Evolutionary conservation across 768 basidiomycete species (phyloP).

Genomic region (Podaxis carcinomalis): DNA sequence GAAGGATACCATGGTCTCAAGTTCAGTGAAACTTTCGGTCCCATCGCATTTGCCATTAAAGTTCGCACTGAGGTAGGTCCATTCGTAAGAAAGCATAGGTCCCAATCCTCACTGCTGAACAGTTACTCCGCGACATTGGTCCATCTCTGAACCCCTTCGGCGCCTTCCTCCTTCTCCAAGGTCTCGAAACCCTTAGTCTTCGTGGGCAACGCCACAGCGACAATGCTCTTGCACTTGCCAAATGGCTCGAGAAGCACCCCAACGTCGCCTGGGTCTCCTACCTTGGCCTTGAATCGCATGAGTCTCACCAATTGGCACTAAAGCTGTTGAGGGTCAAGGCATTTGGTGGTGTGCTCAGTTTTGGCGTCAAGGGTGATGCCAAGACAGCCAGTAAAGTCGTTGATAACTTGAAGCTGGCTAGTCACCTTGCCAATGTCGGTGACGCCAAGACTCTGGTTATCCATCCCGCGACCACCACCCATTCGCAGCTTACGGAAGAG

Average conservation of each 20-base stretch:
- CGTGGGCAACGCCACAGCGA: slow-evolving; percentile 67
- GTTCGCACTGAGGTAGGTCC: slow-evolving; percentile 46
- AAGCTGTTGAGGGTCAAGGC: slow-evolving; percentile 47
- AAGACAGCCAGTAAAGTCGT: slow-evolving; percentile 55
- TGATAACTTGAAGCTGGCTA: slow-evolving; percentile 66
- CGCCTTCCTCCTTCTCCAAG: slow-evolving; percentile 74
- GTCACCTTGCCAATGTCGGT: slow-evolving; percentile 69
- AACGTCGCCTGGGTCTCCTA: slow-evolving; percentile 77
- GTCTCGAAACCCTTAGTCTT: slow-evolving; percentile 72
- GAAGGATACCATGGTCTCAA: slow-evolving; percentile 74
- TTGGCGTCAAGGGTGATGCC: slow-evolving; percentile 64
- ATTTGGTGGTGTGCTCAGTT: slow-evolving; percentile 74
- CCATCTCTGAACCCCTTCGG: slow-evolving; percentile 65
- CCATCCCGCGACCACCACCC: slow-evolving; percentile 75
- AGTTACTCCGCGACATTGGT: slow-evolving; percentile 66
- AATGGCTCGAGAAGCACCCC: slow-evolving; percentile 61
- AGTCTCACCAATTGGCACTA: slow-evolving; percentile 55
- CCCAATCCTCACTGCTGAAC: background rate
- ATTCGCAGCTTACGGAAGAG: slow-evolving; percentile 57
- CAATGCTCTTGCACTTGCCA: slow-evolving; percentile 67
- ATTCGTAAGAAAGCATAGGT: background rate
- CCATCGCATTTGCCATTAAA: slow-evolving; percentile 60
- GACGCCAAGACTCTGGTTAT: slow-evolving; percentile 81
- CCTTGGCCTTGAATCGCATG: slow-evolving; percentile 61
- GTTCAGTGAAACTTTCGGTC: slow-evolving; percentile 64